These are phyloP conservation scores for Pulicaria dysenterica DNA, from an alignment of 129 eudicot species.

Conservation along the genomic window DNA sequence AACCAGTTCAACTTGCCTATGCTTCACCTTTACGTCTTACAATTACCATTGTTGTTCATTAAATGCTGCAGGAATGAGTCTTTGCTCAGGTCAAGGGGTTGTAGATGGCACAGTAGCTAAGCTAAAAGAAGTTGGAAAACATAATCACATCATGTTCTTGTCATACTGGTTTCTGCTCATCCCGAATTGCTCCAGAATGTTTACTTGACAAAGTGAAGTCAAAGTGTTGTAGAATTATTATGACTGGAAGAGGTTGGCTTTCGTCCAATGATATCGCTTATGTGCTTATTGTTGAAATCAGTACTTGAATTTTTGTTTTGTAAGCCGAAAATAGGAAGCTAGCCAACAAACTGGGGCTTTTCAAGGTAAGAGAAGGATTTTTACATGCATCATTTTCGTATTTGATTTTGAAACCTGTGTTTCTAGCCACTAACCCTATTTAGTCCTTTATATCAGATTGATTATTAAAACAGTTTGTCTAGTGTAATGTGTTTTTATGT, in stretches of 20 bases:
- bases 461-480: no score
- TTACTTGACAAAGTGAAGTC: constrained; percentile 14
- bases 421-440: not conserved
- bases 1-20: not conserved
- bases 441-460: no score
- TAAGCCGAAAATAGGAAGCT: constrained; percentile 17
- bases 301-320: constrained; percentile 24
- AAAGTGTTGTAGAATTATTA: constrained; percentile 33
- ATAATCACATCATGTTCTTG: not conserved
- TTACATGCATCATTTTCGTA: constrained; percentile 10
- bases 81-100: constrained; percentile 17
- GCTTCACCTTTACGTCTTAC: not conserved
- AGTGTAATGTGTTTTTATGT: no score
- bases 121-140: constrained; percentile 14
- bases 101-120: constrained; percentile 27
- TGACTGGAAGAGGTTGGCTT: constrained; percentile 28
- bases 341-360: not conserved
- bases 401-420: not conserved
- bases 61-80: constrained; percentile 37
- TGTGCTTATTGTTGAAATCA: constrained; percentile 32
- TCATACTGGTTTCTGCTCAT: constrained; percentile 9
- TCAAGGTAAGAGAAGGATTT: constrained; percentile 11
- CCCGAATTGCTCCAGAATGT: constrained; percentile 14
- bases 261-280: constrained; percentile 12
- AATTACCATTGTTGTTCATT: not conserved